Evolutionary conservation across 1,284 basidiomycete species (phyloP), one percentile per base, ranked within the genome.

Genomic region (Exobasidium rhododendri): DNA sequence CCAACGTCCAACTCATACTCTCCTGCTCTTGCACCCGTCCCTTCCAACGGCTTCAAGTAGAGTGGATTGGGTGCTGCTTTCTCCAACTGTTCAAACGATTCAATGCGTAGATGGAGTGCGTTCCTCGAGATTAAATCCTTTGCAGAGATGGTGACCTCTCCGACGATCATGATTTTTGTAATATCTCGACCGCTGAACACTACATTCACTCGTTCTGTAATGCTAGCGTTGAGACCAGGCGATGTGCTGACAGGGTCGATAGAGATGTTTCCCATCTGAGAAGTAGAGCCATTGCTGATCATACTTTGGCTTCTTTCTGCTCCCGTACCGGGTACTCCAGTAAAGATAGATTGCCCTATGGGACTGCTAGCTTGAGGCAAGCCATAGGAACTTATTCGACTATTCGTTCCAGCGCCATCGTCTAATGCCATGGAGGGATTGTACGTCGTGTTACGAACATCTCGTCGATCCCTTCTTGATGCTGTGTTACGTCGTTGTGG

Each of bases 21-120:
- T 26, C 83, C 83, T 7, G 75, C 65, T 1, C 22, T 58, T n/a
- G n/a, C n/a, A n/a, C n/a, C n/a, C n/a, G n/a, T n/a, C 22, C 80
- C 81, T 2, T 80, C 75, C 0, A 83, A 72, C 24, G 82, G 77
- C 7, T 76, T 63, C 11, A 85, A 74, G 69, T 81, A 83, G 2
- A 79, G 79, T 28, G 83, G 82, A 68, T 85, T 84, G 6, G 83
- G 83, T 4, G 82, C 82, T 13, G 82, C 81, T 64, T 84, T 83
- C 45, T 84, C 83, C 26, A 84, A 71, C 43, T 77, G 70, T 63
- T 84, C 83, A 61, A 83, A 83, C 24, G 78, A 70, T 24, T 80
- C 80, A 31, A 85, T 67, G 4, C 81, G 79, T 52, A 85, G 74
- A 61, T 81, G 82, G 57, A 78, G 13, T 4, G 63, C 67, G 32